Evolutionary conservation across 2,329 filamentous ascomycete species (phyloP).

Genomic region (Gnomoniopsis smithogilvyi): DNA sequence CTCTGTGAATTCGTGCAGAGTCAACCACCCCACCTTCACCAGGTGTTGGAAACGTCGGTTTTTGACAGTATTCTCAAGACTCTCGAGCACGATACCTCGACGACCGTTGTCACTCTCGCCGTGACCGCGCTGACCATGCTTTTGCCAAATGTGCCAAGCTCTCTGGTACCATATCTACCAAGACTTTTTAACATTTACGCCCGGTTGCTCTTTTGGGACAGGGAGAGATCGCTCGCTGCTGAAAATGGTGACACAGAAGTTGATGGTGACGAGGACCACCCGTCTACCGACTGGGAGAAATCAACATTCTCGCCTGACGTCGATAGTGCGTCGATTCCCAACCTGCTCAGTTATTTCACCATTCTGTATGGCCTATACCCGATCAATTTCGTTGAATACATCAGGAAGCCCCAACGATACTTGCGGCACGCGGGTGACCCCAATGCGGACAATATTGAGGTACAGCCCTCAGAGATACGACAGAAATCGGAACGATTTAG

Average conservation of each 20-base stretch:
- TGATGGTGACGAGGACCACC: conserved; percentile 65
- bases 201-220: conserved; percentile 75
- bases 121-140: conserved; percentile 78
- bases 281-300: conserved; percentile 63
- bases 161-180: conserved; percentile 65
- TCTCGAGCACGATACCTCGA: conserved; percentile 74
- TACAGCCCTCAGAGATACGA: conserved; percentile 74
- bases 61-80: conserved; percentile 71
- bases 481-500: conserved; percentile 73
- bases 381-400: conserved; percentile 82
- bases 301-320: conserved; percentile 58
- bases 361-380: conserved; percentile 81
- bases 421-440: conserved; percentile 69
- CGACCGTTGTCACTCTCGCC: conserved; percentile 71
- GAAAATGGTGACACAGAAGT: conserved; percentile 37
- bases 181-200: conserved; percentile 76
- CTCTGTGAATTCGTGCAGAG: conserved; percentile 71
- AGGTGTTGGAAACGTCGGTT: conserved; percentile 68
- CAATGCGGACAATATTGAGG: conserved; percentile 69
- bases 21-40: conserved; percentile 76
- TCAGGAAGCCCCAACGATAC: conserved; percentile 77
- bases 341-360: conserved; percentile 73
- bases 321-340: conserved; percentile 60
- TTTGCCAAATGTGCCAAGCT: conserved; percentile 74
- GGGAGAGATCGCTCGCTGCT: conserved; percentile 40